phyloP scores from a whole-genome alignment of 805 yeast genomes.

The Zygoascus biomembranicola region DNA sequence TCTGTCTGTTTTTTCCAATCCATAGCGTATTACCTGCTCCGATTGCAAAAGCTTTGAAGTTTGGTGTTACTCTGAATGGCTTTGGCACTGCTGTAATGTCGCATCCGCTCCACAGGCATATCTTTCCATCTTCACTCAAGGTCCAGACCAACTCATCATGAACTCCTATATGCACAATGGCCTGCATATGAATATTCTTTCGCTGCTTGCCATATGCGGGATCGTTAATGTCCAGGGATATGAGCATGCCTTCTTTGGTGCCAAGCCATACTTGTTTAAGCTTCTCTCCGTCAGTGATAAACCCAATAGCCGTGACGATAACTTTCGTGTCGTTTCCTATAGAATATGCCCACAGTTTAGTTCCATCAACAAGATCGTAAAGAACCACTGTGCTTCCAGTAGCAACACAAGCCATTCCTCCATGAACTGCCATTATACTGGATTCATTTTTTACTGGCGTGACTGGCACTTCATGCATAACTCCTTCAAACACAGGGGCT shows the following conservation, averaged over 20 bases:
- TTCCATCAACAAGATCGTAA: slow-evolving; percentile 18
- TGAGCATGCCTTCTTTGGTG: slow-evolving; percentile 28
- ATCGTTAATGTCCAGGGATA: slow-evolving; percentile 21
- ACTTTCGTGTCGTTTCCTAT: slow-evolving; percentile 20
- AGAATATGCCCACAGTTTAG: slow-evolving; percentile 16
- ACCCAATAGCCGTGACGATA: slow-evolving; percentile 22
- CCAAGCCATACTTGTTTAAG: slow-evolving; percentile 27
- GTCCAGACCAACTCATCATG: slow-evolving; percentile 24
- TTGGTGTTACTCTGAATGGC: slow-evolving; percentile 22
- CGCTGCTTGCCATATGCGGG: slow-evolving; percentile 17
- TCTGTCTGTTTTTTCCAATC: slow-evolving; percentile 28
- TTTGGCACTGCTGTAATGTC: slow-evolving; percentile 21
- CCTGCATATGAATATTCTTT: slow-evolving; percentile 15
- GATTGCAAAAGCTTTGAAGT: slow-evolving; percentile 21
- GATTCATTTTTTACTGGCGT: slow-evolving; percentile 19
- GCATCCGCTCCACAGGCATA: slow-evolving; percentile 27
- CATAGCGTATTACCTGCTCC: slow-evolving; percentile 22
- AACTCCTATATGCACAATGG: slow-evolving; percentile 15
- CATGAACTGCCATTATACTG: slow-evolving; percentile 15
- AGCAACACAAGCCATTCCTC: slow-evolving; percentile 18
- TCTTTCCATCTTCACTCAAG: slow-evolving; percentile 31
- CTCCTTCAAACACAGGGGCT: slow-evolving; percentile 22
- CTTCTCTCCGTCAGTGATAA: slow-evolving; percentile 12
- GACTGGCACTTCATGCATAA: slow-evolving; percentile 16
- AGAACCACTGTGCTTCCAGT: slow-evolving; percentile 16